These are phyloP conservation scores for Taphrina communis DNA, from an alignment of 1,139 yeast genomes.

Conservation along the genomic window DNA sequence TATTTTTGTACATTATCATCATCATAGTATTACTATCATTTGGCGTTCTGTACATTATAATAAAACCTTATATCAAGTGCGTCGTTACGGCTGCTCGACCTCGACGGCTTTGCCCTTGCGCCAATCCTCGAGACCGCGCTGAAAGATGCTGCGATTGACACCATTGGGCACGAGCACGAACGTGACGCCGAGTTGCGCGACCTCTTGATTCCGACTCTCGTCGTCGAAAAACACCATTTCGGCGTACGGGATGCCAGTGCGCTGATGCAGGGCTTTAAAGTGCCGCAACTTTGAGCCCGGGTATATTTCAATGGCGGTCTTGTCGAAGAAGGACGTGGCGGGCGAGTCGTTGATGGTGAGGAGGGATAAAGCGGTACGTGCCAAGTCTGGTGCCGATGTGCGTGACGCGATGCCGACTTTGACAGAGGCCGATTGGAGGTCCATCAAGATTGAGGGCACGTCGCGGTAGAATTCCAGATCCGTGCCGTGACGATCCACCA, in stretches of 20 bases:
- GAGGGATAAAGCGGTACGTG: slow-evolving; percentile 60
- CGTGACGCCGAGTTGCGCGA: slow-evolving; percentile 64
- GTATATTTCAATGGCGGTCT: slow-evolving; percentile 46
- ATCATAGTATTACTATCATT: background rate
- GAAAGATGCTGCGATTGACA: slow-evolving; percentile 59
- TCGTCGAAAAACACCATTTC: slow-evolving; percentile 73
- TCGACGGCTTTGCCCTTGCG: slow-evolving; percentile 41
- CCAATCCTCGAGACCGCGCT: slow-evolving; percentile 57
- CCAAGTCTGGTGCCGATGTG: slow-evolving; percentile 66
- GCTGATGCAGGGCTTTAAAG: slow-evolving; percentile 58
- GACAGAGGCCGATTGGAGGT: slow-evolving; percentile 56
- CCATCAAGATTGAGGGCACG: slow-evolving; percentile 62
- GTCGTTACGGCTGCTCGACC: slow-evolving; percentile 20
- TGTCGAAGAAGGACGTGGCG: slow-evolving; percentile 53
- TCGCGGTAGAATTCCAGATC: slow-evolving; percentile 63
- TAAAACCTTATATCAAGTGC: background rate
- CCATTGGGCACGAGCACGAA: slow-evolving; percentile 65
- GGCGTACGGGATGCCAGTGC: slow-evolving; percentile 58
- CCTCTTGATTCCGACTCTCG: slow-evolving; percentile 70
- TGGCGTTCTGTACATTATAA: no score
- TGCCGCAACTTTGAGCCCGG: slow-evolving; percentile 63
- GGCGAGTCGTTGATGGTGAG: slow-evolving; percentile 59
- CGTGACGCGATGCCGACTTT: slow-evolving; percentile 66
- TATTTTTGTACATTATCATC: background rate
- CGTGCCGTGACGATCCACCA: slow-evolving; percentile 58